Evolutionary conservation across 257 asterid species (phyloP).

Genomic region (Solanum pennellii): DNA sequence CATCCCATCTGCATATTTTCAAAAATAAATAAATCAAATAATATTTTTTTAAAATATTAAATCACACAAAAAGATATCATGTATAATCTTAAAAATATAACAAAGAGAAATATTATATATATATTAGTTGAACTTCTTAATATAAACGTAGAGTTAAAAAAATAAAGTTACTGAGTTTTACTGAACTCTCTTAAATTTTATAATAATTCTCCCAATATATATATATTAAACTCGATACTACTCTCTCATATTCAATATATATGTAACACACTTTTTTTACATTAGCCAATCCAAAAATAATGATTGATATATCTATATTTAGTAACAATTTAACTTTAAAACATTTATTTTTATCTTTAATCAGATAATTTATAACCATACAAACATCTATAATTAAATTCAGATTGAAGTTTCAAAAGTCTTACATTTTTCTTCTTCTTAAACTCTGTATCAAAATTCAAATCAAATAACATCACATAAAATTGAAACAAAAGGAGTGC

Average conservation of each 20-base stretch:
- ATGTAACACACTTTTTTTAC: neutral
- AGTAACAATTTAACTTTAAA: neutral
- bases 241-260: neutral
- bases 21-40: neutral
- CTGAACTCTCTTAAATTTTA: neutral
- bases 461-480: neutral
- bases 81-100: too few relatives aligned
- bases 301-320: neutral
- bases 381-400: neutral
- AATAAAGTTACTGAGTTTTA: neutral
- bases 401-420: too few relatives aligned
- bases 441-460: neutral
- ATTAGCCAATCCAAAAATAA: neutral
- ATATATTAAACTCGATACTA: neutral
- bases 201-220: too few relatives aligned
- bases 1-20: slow-evolving; percentile 22
- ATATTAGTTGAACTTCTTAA: neutral
- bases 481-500: neutral
- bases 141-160: neutral
- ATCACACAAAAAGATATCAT: neutral
- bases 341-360: neutral
- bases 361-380: too few relatives aligned
- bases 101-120: neutral
- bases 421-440: neutral
- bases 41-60: too few relatives aligned